phyloP scores from a whole-genome alignment of 2,329 filamentous ascomycete species.

The Cytospora mali region DNA sequence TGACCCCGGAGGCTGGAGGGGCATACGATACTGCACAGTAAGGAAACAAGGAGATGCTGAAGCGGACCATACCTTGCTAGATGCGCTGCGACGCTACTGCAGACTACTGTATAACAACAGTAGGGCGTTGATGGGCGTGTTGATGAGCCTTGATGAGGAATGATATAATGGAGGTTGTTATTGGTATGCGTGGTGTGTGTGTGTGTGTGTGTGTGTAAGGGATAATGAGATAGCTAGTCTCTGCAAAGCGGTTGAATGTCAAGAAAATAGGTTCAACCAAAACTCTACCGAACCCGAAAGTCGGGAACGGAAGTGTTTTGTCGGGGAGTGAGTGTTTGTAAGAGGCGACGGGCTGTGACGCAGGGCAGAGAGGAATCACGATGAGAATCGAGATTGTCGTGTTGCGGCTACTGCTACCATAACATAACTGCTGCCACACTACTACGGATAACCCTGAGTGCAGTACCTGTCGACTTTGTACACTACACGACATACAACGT shows the following conservation, averaged over 20 bases:
- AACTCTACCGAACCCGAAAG: background rate
- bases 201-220: background rate
- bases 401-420: conserved; percentile 4
- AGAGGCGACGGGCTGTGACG: conserved; percentile 16
- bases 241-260: background rate
- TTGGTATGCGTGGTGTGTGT: background rate
- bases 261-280: background rate
- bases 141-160: background rate
- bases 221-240: background rate
- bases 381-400: conserved; percentile 25
- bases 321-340: background rate
- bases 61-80: background rate
- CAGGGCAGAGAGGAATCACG: conserved; percentile 19
- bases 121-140: background rate
- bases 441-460: too few species aligned
- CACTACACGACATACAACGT: background rate
- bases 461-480: background rate
- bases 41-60: background rate
- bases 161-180: background rate
- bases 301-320: conserved; percentile 15
- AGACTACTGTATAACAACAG: background rate
- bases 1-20: too few species aligned
- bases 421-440: too few species aligned
- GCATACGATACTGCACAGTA: background rate
- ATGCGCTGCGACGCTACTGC: conserved; percentile 1